Percentiles rank a stretch among this genome's conserved stretches.
These are phyloP conservation scores for Colletotrichum cereale DNA, from an alignment of 2,329 filamentous ascomycete genomes.

Conservation along the genomic window DNA sequence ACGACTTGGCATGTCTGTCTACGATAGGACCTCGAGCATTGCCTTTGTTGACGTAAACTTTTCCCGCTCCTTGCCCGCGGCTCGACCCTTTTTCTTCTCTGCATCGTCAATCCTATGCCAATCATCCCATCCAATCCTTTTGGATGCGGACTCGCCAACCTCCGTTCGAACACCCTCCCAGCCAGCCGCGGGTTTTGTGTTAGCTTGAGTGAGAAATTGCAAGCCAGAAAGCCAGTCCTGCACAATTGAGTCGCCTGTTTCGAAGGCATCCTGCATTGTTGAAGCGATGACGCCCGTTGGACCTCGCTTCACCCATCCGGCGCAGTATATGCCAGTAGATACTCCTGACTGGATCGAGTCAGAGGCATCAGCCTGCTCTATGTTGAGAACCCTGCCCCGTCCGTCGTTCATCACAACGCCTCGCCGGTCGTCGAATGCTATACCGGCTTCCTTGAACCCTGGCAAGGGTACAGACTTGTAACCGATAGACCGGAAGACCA, in stretches of 20 bases:
- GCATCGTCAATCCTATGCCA: constrained; percentile 87
- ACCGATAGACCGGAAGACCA: constrained; percentile 94
- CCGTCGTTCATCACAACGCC: constrained; percentile 89
- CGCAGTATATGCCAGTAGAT: constrained; percentile 85
- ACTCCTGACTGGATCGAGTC: constrained; percentile 55
- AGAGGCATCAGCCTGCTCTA: constrained; percentile 46
- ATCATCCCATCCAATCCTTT: constrained; percentile 81
- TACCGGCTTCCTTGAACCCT: constrained; percentile 78
- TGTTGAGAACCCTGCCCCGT: constrained; percentile 74
- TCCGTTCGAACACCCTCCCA: constrained; percentile 83
- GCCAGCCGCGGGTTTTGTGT: constrained; percentile 57
- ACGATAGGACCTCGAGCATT: constrained; percentile 66
- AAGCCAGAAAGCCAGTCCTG: constrained; percentile 75
- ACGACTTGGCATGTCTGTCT: constrained; percentile 46
- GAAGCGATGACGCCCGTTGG: constrained; percentile 96
- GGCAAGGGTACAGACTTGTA: constrained; percentile 86
- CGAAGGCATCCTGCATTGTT: constrained; percentile 95
- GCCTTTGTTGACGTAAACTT: constrained; percentile 70
- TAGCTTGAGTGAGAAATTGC: constrained; percentile 52
- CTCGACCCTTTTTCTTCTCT: constrained; percentile 76
- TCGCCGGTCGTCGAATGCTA: constrained; percentile 80
- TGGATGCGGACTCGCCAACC: constrained; percentile 66
- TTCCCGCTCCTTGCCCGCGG: constrained; percentile 82
- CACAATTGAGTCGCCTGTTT: constrained; percentile 85
- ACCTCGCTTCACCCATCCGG: constrained; percentile 96